A percentile compares a stretch with the other conserved stretches of the same genome.
These are phyloP conservation scores for Colletotrichum sp. DNA, from an alignment of 2,329 filamentous ascomycete species.

Conservation along the genomic window DNA sequence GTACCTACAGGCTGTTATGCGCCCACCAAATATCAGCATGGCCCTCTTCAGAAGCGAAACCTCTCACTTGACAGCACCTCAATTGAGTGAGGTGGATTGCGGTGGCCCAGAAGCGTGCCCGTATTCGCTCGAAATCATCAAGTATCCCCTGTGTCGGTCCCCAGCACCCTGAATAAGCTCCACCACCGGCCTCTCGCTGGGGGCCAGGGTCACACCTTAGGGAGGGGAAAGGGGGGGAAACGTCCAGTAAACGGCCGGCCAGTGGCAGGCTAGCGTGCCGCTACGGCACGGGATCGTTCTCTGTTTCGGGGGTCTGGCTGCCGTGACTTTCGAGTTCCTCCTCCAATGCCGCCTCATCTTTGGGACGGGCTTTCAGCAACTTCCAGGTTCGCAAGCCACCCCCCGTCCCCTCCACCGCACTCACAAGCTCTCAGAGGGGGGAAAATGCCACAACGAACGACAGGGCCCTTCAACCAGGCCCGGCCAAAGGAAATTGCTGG, in stretches of 20 bases:
- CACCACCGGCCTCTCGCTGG: background rate
- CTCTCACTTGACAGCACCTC: background rate
- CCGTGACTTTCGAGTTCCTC: background rate
- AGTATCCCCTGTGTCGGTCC: background rate
- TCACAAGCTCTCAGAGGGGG: background rate
- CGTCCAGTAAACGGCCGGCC: background rate
- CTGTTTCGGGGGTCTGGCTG: slow-evolving; percentile 5
- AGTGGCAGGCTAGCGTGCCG: slow-evolving; percentile 9
- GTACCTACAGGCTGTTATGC: background rate
- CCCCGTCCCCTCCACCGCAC: background rate
- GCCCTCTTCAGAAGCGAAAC: background rate
- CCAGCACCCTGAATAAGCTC: background rate
- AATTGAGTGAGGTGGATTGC: background rate
- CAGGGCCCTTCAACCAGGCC: background rate
- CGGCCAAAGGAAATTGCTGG: slow-evolving; percentile 14
- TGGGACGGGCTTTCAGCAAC: background rate
- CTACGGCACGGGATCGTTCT: slow-evolving; percentile 13
- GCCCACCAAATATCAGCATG: background rate
- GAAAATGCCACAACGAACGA: background rate
- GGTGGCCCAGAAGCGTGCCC: background rate
- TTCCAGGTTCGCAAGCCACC: background rate
- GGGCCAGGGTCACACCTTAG: background rate
- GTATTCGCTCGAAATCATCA: slow-evolving; percentile 11
- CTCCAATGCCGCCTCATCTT: background rate
- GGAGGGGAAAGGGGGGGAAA: background rate